A percentile compares a stretch with the other conserved stretches of the same genome.
phyloP scores from a whole-genome alignment of 495 filamentous ascomycete species.

The Neurospora sp. region DNA sequence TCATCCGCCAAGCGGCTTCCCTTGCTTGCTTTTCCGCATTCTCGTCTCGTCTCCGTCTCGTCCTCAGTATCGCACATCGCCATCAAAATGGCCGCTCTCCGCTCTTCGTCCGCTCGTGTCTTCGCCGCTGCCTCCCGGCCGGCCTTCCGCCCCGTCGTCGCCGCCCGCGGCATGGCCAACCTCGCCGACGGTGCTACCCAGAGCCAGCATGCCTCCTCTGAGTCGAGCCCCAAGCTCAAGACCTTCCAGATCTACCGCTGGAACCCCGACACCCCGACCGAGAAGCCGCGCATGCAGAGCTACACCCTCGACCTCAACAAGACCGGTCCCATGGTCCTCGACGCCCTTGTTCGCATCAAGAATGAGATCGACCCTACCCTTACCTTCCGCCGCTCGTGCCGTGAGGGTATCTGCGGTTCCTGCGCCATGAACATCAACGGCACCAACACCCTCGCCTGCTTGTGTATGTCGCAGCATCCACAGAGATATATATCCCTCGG shows the following conservation, averaged over 20 bases:
- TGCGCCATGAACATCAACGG: conserved; percentile 99
- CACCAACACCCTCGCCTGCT: conserved; percentile 89
- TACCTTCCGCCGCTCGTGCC: conserved; percentile 88
- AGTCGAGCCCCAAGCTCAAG: conserved; percentile 51
- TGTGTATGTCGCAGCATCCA: conserved; percentile 60
- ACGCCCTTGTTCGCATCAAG: conserved; percentile 96
- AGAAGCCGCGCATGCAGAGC: conserved; percentile 90
- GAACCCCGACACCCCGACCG: conserved; percentile 82
- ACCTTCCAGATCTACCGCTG: conserved; percentile 98
- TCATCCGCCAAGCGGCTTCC: neutral
- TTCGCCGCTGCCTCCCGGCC: conserved; percentile 39
- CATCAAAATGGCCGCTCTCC: conserved; percentile 65
- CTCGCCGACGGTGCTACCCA: conserved; percentile 34
- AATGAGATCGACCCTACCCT: conserved; percentile 96
- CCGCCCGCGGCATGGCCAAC: conserved; percentile 33
- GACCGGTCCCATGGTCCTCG: conserved; percentile 96
- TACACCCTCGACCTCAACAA: conserved; percentile 95
- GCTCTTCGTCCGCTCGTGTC: conserved; percentile 46
- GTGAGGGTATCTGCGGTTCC: conserved; percentile 96
- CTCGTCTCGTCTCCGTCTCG: neutral
- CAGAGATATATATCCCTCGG: neutral
- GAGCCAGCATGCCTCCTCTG: conserved; percentile 30
- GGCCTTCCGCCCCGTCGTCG: conserved; percentile 34
- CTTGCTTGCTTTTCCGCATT: neutral
- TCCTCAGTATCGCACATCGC: neutral